A percentile compares a stretch with the other conserved stretches of the same genome.
These are phyloP conservation scores for Elongisporangium anandrum DNA, from an alignment of 352 stramenopile genomes.

Conservation along the genomic window DNA sequence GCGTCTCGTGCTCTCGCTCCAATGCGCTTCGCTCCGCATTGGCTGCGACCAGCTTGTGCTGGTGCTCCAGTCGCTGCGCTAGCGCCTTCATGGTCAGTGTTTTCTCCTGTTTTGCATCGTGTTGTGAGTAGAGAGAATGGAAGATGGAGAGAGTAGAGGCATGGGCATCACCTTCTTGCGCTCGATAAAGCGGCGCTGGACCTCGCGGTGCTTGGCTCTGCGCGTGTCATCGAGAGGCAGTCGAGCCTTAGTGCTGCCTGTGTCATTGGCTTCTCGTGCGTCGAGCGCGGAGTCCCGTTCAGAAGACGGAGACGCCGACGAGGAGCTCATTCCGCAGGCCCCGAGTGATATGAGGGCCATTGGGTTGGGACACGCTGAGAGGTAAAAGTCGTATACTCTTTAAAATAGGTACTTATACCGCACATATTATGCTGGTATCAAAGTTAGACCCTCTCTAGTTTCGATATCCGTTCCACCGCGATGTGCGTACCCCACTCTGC, in stretches of 20 bases:
- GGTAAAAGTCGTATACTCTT: not conserved
- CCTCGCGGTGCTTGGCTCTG: constrained; percentile 35
- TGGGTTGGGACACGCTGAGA: not conserved
- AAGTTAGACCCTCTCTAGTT: not conserved
- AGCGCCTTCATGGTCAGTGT: not conserved
- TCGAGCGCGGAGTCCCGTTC: not conserved
- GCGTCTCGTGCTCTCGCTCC: not conserved
- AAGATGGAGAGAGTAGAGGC: not conserved
- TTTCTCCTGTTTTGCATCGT: not conserved
- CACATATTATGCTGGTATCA: not conserved
- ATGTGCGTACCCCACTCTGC: not conserved
- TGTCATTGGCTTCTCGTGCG: not conserved
- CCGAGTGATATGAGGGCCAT: not conserved
- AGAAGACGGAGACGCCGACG: not conserved
- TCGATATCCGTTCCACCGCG: not conserved
- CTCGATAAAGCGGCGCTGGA: constrained; percentile 42
- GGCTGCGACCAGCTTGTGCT: not conserved
- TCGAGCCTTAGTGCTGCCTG: not conserved
- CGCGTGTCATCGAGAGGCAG: constrained; percentile 18
- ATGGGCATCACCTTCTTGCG: constrained; percentile 21
- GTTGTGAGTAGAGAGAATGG: not conserved
- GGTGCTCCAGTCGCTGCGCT: not conserved
- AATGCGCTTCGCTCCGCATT: not conserved
- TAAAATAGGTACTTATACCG: not conserved
- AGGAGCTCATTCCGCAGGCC: not conserved